Base-by-base conservation (phyloP, 371 early-diverging fungal species). In the Mortierella sp. region DNA sequence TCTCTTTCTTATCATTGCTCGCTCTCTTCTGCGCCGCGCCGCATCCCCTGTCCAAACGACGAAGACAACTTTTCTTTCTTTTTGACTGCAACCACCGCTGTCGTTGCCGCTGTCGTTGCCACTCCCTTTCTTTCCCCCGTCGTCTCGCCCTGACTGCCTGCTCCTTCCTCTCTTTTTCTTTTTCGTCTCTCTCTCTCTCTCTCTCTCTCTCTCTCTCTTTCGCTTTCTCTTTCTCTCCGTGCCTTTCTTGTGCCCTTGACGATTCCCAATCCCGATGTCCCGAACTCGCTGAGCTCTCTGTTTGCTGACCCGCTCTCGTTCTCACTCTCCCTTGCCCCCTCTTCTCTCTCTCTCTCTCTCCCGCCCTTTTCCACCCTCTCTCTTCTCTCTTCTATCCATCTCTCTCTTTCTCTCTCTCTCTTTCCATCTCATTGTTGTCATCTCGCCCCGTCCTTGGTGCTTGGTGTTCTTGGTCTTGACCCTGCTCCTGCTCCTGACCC, bases 121-220 rank as follows among this genome's bases (percentile, higher is more conserved):
- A 53, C 43, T 55, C 18, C 37, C 53, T 28, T 25, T 25, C 48
- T 25, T 26, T 51, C 16, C 14, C 26, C 15, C 25, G 15, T 56
- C 19, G 55, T 16, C 37, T 28, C 1, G 15, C 14, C 37, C 19
- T 30, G 9, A 28, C 57, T 56, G 26, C 44, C 19, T 28, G 9
- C 1, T 45, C 57, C n/a, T 44, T 45, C 29, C 47, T 37, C 37
- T 67, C 23, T 51, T 47, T 19, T 58, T 23, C 47, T 57, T 57
- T 47, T 2, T 29, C 57, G n/a, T 56, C 19, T 2, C 51, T 23
- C n/a, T 23, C 26, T 18, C 45, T 51, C 30, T 37, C 58, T 23
- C 47, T 57, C 60, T 61, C 48, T 58, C 48, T 47, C 68, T 48
- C 50, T 51, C 14, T 48, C 19, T 29, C 58, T 37, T 45, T 45